phyloP scores from a whole-genome alignment of 495 filamentous ascomycete species.

The Talaromyces adpressus region DNA sequence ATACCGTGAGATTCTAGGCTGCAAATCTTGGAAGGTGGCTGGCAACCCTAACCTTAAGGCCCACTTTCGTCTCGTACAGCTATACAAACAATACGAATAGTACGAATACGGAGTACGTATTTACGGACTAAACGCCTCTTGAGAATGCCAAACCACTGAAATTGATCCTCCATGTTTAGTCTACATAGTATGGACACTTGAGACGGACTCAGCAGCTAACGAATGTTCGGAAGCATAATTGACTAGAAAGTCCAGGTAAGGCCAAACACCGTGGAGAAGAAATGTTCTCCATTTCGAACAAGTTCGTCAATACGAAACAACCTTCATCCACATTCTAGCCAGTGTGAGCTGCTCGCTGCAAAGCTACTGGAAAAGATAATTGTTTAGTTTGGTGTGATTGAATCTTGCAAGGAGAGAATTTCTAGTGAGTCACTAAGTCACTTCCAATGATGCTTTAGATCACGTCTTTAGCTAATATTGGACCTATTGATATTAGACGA shows the following conservation, averaged over 20 bases:
- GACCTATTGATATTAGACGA: neutral
- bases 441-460: neutral
- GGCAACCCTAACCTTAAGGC: constrained; percentile 1
- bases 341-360: neutral
- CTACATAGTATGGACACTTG: neutral
- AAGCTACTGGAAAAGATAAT: neutral
- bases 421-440: neutral
- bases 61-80: neutral
- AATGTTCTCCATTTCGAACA: neutral
- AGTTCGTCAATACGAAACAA: neutral
- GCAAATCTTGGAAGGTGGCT: constrained; percentile 1
- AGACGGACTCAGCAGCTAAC: neutral
- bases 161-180: neutral
- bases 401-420: neutral
- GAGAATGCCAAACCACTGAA: neutral
- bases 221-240: neutral
- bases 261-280: neutral
- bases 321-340: neutral
- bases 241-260: neutral
- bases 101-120: neutral
- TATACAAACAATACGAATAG: neutral
- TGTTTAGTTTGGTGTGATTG: neutral
- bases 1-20: neutral
- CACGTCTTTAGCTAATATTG: neutral
- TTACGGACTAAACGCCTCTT: neutral